Percentiles rank a stretch among this genome's conserved stretches.
phyloP scores from a whole-genome alignment of 257 asterid species.

The Echium plantagineum region DNA sequence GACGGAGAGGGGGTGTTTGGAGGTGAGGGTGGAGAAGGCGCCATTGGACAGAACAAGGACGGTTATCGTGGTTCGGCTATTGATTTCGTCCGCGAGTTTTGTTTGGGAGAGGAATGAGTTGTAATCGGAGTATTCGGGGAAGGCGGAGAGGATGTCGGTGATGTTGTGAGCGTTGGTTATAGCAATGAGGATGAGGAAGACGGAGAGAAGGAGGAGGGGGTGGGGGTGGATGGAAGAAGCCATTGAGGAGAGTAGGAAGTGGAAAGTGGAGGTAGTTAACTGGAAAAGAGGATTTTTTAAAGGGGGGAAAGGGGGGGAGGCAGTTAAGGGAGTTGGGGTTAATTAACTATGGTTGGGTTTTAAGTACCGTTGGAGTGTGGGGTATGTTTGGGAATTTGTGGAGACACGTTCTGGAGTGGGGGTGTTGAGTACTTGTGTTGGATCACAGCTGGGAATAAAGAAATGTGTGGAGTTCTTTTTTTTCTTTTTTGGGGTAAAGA shows the following conservation, averaged over 20 bases:
- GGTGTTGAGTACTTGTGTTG: no score
- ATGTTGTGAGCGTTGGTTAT: conserved; percentile 44
- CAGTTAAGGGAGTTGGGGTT: no score
- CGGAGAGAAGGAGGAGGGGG: conserved; percentile 18
- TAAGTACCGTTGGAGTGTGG: no score
- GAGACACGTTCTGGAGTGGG: no score
- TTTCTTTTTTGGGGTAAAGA: no score
- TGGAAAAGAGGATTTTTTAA: no score
- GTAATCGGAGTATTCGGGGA: conserved; percentile 75
- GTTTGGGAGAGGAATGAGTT: conserved; percentile 52
- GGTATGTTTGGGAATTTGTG: no score
- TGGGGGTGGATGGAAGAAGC: conserved; percentile 1
- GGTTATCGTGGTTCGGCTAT: conserved; percentile 79
- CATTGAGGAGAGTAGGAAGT: conserved; percentile 18
- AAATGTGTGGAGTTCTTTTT: no score
- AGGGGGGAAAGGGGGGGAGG: no score
- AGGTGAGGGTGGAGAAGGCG: conserved; percentile 52
- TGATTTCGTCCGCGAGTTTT: conserved; percentile 93
- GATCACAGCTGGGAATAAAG: no score
- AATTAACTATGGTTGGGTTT: no score
- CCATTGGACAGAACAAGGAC: conserved; percentile 63
- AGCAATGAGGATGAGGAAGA: conserved; percentile 25
- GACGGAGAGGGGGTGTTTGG: conserved; percentile 54
- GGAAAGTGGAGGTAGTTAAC: neutral
- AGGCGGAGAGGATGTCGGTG: conserved; percentile 47